Conservation (phyloP, 106 monocot genomes). For the Dioscorea dumetorum region DNA sequence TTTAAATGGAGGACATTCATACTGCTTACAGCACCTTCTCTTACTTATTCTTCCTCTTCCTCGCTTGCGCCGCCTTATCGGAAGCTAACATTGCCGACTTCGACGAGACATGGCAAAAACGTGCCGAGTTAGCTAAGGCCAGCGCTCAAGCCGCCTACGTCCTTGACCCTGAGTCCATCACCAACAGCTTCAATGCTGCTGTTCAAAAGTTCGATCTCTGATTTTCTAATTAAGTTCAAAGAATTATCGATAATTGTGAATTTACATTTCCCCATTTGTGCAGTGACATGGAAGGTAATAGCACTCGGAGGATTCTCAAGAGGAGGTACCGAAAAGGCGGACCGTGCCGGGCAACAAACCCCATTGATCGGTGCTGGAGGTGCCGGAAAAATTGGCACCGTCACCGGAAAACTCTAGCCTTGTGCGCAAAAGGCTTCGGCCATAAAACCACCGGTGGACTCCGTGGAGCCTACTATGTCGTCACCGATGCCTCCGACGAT, state of each 20-base stretch:
- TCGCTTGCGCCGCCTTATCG: not conserved
- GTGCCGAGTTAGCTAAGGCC: not conserved
- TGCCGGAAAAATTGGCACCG: conserved; percentile 13
- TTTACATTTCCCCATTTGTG: too few species aligned
- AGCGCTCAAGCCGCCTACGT: not conserved
- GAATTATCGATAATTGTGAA: too few species aligned
- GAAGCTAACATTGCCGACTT: conserved; percentile 9
- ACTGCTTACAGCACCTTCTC: not conserved
- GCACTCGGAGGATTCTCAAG: not conserved
- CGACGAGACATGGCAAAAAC: conserved; percentile 6
- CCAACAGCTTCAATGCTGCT: conserved; percentile 14
- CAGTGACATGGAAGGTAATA: not conserved
- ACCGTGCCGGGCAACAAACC: conserved; percentile 23
- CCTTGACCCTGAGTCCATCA: conserved; percentile 11
- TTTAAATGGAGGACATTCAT: not conserved
- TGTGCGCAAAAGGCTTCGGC: conserved; percentile 5
- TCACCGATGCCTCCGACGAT: not conserved
- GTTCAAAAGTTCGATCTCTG: conserved; percentile 5
- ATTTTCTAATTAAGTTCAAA: not conserved
- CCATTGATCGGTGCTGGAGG: conserved; percentile 41
- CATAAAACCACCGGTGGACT: not conserved
- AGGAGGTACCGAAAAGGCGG: not conserved
- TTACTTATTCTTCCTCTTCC: conserved; percentile 9
- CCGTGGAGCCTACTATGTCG: not conserved
- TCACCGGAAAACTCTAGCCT: conserved; percentile 4